phyloP scores from a whole-genome alignment of 805 yeast species.

The Candida saitoana region DNA sequence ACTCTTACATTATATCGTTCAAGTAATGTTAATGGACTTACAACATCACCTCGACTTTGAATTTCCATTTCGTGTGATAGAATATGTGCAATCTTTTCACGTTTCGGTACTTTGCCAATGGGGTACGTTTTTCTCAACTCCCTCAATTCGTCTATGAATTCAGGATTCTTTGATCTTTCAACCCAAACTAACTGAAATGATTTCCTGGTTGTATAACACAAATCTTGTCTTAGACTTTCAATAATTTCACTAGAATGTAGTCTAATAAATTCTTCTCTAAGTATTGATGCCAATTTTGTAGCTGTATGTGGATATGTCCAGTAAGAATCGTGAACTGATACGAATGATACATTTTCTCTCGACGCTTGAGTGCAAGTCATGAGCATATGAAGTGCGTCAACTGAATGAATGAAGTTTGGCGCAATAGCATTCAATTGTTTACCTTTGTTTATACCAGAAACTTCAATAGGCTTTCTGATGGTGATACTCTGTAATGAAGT shows the following conservation, averaged over 20 bases:
- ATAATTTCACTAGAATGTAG: conserved; percentile 27
- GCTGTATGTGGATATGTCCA: conserved; percentile 40
- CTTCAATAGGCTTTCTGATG: conserved; percentile 14
- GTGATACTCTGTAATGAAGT: conserved; percentile 21
- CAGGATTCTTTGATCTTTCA: conserved; percentile 11
- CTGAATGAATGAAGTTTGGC: conserved; percentile 41
- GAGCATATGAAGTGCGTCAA: conserved; percentile 37
- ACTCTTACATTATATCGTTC: conserved; percentile 21
- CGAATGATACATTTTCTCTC: conserved; percentile 22
- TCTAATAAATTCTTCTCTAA: conserved; percentile 34
- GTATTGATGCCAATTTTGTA: conserved; percentile 18
- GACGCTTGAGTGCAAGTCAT: conserved; percentile 30
- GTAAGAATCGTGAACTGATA: conserved; percentile 41
- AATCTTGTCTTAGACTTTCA: conserved; percentile 22
- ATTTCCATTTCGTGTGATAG: conserved; percentile 13
- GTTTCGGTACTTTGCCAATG: conserved; percentile 1
- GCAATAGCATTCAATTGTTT: conserved; percentile 38
- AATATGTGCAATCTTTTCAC: conserved; percentile 5
- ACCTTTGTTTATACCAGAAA: conserved; percentile 22
- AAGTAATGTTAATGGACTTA: conserved; percentile 8
- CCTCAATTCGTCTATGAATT: conserved; percentile 6
- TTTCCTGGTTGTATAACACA: conserved; percentile 17
- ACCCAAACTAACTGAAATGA: conserved; percentile 35
- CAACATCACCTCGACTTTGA: conserved; percentile 5
- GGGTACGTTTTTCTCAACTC: conserved; percentile 8